A percentile compares a stretch with the other conserved stretches of the same genome.
These are phyloP conservation scores for Bauhinia variegata DNA, from an alignment of 306 rosid genomes.

Conservation along the genomic window DNA sequence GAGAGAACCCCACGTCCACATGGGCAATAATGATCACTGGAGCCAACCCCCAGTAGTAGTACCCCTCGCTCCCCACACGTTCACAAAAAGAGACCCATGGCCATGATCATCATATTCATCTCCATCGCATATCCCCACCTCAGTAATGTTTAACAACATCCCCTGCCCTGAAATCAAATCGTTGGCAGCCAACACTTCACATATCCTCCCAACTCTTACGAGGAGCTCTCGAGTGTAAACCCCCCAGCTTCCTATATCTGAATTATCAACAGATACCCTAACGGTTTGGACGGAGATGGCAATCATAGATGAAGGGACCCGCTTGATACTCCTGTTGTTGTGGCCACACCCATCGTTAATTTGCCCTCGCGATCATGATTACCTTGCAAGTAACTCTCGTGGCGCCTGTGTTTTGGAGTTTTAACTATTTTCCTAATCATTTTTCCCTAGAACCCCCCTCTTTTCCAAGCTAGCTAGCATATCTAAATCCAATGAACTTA, in stretches of 20 bases:
- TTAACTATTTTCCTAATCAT: too few species aligned
- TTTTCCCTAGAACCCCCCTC: too few species aligned
- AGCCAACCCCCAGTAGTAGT: constrained; percentile 26
- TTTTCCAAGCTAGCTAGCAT: too few species aligned
- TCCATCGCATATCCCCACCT: constrained; percentile 40
- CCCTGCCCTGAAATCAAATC: constrained; percentile 23
- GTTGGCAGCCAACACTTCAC: background rate
- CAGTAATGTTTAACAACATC: constrained; percentile 51
- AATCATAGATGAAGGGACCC: constrained; percentile 30
- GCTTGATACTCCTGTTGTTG: constrained; percentile 19
- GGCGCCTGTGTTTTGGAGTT: too few species aligned
- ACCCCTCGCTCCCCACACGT: constrained; percentile 68
- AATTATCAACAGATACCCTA: constrained; percentile 15
- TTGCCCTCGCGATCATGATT: background rate
- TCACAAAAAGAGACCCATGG: constrained; percentile 43
- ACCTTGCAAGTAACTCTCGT: too few species aligned
- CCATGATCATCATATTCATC: constrained; percentile 37
- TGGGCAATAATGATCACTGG: constrained; percentile 63
- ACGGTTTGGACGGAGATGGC: constrained; percentile 6
- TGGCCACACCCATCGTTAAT: constrained; percentile 18
- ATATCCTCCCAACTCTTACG: background rate
- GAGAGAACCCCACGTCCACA: constrained; percentile 78
- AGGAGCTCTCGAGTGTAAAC: background rate
- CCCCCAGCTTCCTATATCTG: constrained; percentile 7
- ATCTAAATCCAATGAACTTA: too few species aligned